Conservation (phyloP, 148 eudicot species). For the Selenicereus undatus region DNA sequence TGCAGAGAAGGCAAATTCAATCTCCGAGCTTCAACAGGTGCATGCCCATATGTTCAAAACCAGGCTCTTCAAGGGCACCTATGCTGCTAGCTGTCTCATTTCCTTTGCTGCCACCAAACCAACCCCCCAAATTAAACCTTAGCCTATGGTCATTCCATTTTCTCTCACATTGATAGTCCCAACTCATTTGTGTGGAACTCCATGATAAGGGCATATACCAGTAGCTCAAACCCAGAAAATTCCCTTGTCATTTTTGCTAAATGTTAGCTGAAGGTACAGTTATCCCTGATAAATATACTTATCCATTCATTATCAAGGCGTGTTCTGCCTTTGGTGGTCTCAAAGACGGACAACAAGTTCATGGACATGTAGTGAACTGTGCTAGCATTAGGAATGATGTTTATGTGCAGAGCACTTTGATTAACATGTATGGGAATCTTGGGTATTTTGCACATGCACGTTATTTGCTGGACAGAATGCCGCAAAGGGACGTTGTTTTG, state of each 20-base stretch:
- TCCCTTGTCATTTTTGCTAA: constrained; percentile 19
- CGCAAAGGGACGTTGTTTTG: constrained; percentile 32
- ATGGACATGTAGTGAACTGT: constrained; percentile 22
- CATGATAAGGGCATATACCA: constrained; percentile 38
- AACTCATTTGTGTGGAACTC: constrained; percentile 37
- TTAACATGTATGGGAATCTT: constrained; percentile 37
- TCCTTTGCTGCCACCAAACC: constrained; percentile 22
- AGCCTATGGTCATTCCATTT: constrained; percentile 32
- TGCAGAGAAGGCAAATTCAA: constrained; percentile 28
- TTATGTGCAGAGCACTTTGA: constrained; percentile 36
- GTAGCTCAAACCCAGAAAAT: constrained; percentile 25
- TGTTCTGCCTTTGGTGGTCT: constrained; percentile 25
- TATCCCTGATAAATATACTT: constrained; percentile 36
- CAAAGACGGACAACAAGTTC: constrained; percentile 25
- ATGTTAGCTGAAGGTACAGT: constrained; percentile 19
- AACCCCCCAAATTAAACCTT: constrained; percentile 12
- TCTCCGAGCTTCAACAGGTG: constrained; percentile 33
- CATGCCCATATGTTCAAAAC: constrained; percentile 39
- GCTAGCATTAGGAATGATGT: constrained; percentile 21
- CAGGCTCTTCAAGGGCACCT: constrained; percentile 31
- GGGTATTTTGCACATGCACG: constrained; percentile 36
- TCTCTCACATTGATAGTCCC: constrained; percentile 23
- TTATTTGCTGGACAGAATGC: constrained; percentile 31
- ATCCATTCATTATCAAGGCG: constrained; percentile 34
- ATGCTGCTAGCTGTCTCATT: constrained; percentile 34